phyloP scores from a whole-genome alignment of 495 filamentous ascomycete genomes.

The Daldinia vernicosa region DNA sequence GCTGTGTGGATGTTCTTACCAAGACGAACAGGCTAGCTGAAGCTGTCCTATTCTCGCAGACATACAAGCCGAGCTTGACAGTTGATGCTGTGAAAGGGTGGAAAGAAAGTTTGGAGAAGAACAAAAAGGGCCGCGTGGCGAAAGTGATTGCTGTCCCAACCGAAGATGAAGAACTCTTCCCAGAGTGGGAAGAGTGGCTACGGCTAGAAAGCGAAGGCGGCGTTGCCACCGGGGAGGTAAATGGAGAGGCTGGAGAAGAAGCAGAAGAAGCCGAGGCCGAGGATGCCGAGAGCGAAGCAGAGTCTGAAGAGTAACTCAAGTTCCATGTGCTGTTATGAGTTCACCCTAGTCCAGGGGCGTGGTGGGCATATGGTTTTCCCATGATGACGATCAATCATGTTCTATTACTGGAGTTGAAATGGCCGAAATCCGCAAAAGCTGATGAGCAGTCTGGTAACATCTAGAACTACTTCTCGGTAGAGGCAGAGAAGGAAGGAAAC shows the following conservation, averaged over 20 bases:
- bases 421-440: conserved; percentile 25
- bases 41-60: conserved; percentile 89
- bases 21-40: conserved; percentile 82
- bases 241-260: conserved; percentile 48
- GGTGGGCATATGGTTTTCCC: conserved; percentile 9
- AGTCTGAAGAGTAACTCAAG: conserved; percentile 27
- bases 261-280: no score
- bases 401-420: conserved; percentile 26
- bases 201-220: conserved; percentile 76
- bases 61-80: conserved; percentile 87
- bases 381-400: conserved; percentile 13
- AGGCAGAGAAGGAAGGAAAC: conserved; percentile 1
- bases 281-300: conserved; percentile 14
- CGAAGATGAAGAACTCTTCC: conserved; percentile 91
- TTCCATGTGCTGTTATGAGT: conserved; percentile 8
- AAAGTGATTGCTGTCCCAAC: conserved; percentile 84
- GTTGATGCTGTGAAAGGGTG: conserved; percentile 73
- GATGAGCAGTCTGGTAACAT: conserved; percentile 13
- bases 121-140: conserved; percentile 82
- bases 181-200: conserved; percentile 93
- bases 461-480: conserved; percentile 18
- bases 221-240: conserved; percentile 56
- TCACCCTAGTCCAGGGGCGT: conserved; percentile 1
- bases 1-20: conserved; percentile 80
- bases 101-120: conserved; percentile 82